These are phyloP conservation scores for Hirsutella thompsonii DNA, from an alignment of 2,329 filamentous ascomycete genomes.

Conservation along the genomic window DNA sequence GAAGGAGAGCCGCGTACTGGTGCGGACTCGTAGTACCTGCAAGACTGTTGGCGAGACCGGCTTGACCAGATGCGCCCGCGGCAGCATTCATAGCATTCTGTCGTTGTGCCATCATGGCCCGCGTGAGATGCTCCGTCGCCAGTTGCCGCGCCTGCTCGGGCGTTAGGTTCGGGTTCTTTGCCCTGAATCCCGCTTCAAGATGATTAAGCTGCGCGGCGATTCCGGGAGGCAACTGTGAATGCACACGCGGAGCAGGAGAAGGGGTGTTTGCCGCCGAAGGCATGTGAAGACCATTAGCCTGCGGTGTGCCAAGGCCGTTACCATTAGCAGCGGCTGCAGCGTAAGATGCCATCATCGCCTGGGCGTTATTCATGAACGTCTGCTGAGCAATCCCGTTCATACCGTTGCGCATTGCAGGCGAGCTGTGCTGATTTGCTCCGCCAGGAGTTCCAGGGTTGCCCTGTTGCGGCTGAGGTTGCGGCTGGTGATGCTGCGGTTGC, in stretches of 20 bases:
- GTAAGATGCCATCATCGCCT: slow-evolving; percentile 39
- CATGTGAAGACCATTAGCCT: slow-evolving; percentile 32
- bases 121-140: slow-evolving; percentile 36
- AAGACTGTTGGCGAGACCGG: slow-evolving; percentile 35
- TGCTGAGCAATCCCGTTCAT: slow-evolving; percentile 36
- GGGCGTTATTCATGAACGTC: slow-evolving; percentile 37
- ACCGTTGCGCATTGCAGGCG: slow-evolving; percentile 29
- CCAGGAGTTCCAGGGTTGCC: slow-evolving; percentile 18
- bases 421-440: slow-evolving; percentile 24
- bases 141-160: slow-evolving; percentile 36
- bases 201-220: slow-evolving; percentile 35
- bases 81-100: slow-evolving; percentile 43
- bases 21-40: slow-evolving; percentile 38
- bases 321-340: slow-evolving; percentile 24
- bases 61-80: slow-evolving; percentile 33
- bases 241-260: slow-evolving; percentile 28
- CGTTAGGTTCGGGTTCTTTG: slow-evolving; percentile 36
- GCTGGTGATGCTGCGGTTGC: slow-evolving; percentile 16
- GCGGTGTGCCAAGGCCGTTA: slow-evolving; percentile 29
- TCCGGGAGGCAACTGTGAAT: slow-evolving; percentile 30
- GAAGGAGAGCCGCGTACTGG: slow-evolving; percentile 45
- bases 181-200: slow-evolving; percentile 37
- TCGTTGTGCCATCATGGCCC: slow-evolving; percentile 33
- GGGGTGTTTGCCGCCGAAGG: slow-evolving; percentile 26
- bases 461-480: slow-evolving; percentile 24